Conservation (phyloP, 2,329 filamentous ascomycete species). For the Colletotrichum sojae region DNA sequence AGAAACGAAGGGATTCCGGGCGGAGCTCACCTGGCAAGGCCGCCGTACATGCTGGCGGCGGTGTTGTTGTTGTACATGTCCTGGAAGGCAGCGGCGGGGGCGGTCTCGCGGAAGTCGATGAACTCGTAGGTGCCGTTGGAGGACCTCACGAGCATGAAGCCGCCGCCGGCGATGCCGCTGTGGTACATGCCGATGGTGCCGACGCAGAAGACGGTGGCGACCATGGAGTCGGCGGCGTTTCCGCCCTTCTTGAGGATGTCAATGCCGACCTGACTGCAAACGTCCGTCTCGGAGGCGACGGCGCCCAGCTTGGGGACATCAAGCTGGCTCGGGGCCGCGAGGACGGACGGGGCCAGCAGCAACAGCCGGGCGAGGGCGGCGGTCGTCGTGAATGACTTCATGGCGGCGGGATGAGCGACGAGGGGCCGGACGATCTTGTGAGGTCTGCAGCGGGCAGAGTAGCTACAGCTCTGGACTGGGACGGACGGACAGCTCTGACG, state of each 20-base stretch:
- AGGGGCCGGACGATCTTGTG: not conserved
- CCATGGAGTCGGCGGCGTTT: slow-evolving; percentile 77
- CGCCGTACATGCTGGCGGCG: slow-evolving; percentile 75
- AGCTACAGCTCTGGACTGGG: not conserved
- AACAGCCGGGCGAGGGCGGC: slow-evolving; percentile 36
- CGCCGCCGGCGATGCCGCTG: slow-evolving; percentile 81
- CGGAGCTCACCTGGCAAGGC: slow-evolving; percentile 76
- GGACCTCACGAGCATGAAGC: slow-evolving; percentile 81
- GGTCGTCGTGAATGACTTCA: slow-evolving; percentile 37
- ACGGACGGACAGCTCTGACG: not conserved
- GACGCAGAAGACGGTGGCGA: slow-evolving; percentile 75
- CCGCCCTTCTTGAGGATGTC: slow-evolving; percentile 71
- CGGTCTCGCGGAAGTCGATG: slow-evolving; percentile 88
- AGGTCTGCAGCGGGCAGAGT: not conserved
- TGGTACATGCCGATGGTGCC: slow-evolving; percentile 77
- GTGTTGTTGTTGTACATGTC: slow-evolving; percentile 85
- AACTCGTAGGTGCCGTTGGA: slow-evolving; percentile 80
- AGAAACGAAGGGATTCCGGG: slow-evolving; percentile 16
- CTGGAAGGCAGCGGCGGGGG: slow-evolving; percentile 82
- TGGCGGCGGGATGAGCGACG: not conserved
- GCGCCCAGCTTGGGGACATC: slow-evolving; percentile 60
- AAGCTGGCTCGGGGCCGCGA: slow-evolving; percentile 18
- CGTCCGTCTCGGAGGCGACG: slow-evolving; percentile 71
- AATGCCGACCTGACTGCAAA: slow-evolving; percentile 73
- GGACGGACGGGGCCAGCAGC: slow-evolving; percentile 23